A percentile compares a stretch with the other conserved stretches of the same genome.
Evolutionary conservation across 169 alveolate species (phyloP).

Genomic region (Eimeria praecox): DNA sequence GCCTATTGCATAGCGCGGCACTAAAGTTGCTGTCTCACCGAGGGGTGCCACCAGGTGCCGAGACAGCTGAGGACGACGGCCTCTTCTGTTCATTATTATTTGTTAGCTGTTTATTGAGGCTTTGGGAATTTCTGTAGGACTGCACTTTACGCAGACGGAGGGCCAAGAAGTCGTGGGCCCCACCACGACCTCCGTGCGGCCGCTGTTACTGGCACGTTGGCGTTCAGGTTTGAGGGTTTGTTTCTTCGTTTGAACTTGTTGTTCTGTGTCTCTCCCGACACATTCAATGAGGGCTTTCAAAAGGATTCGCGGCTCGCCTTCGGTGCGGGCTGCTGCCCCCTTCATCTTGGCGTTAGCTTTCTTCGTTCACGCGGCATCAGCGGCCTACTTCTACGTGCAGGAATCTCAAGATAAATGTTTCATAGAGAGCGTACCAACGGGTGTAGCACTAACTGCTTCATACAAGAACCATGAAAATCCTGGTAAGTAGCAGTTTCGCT

Average conservation of each 20-base stretch:
- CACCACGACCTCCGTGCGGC: not conserved
- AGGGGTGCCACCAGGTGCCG: slow-evolving; percentile 41
- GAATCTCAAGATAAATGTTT: slow-evolving; percentile 86
- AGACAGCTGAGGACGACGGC: slow-evolving; percentile 4
- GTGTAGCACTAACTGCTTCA: slow-evolving; percentile 82
- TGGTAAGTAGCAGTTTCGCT: slow-evolving; percentile 66
- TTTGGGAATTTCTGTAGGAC: not conserved
- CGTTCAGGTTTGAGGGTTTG: not conserved
- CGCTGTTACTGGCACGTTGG: not conserved
- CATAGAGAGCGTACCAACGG: slow-evolving; percentile 84
- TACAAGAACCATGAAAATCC: slow-evolving; percentile 84
- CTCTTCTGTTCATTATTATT: not conserved
- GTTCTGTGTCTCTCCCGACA: not conserved
- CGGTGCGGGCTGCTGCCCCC: slow-evolving; percentile 27
- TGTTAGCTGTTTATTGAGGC: not conserved
- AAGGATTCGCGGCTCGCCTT: slow-evolving; percentile 27
- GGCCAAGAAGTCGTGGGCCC: not conserved
- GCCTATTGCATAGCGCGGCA: slow-evolving; percentile 26
- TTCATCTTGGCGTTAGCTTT: not conserved
- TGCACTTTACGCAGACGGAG: not conserved
- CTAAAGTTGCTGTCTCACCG: slow-evolving; percentile 11
- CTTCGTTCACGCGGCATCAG: slow-evolving; percentile 12
- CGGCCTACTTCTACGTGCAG: slow-evolving; percentile 85
- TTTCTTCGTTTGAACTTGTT: not conserved
- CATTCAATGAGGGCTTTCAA: not conserved